Evolutionary conservation across 192 early-diverging fungal genomes (phyloP).

Genomic region (Powellomyces hirtus): DNA sequence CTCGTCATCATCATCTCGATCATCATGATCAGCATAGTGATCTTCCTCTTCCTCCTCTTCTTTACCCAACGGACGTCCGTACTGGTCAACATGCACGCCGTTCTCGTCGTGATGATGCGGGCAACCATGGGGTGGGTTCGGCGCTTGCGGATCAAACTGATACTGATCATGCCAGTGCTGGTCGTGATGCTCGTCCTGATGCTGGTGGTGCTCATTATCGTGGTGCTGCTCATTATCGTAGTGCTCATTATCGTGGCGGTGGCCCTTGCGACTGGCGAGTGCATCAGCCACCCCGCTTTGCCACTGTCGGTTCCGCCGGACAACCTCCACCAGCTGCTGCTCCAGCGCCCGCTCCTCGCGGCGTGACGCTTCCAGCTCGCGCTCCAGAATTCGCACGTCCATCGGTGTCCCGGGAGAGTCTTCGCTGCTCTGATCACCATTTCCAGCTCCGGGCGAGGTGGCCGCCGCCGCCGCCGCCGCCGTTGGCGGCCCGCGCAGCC

Average conservation of each 20-base stretch:
- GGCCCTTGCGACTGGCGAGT: neutral
- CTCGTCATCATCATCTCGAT: neutral
- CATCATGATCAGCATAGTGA: neutral
- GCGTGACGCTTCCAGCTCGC: slow-evolving; percentile 18
- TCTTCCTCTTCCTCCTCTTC: too few species aligned
- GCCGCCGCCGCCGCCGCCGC: neutral
- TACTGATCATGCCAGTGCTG: too few species aligned
- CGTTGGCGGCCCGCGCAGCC: slow-evolving; percentile 8
- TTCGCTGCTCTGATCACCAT: neutral
- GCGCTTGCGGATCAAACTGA: too few species aligned
- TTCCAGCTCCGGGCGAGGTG: neutral
- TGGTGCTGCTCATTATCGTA: neutral
- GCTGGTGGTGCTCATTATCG: too few species aligned
- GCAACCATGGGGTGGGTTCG: too few species aligned
- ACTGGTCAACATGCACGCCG: neutral
- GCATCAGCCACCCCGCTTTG: slow-evolving; percentile 17
- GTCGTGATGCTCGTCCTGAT: neutral
- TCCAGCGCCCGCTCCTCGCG: slow-evolving; percentile 22
- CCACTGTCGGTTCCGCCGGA: slow-evolving; percentile 23
- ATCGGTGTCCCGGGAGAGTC: neutral
- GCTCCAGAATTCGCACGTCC: slow-evolving; percentile 9
- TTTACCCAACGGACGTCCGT: neutral
- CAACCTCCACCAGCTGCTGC: slow-evolving; percentile 17
- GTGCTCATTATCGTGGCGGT: neutral
- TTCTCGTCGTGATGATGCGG: neutral